phyloP scores from a whole-genome alignment of 139 green algal species.

The Yamagishiella unicocca region DNA sequence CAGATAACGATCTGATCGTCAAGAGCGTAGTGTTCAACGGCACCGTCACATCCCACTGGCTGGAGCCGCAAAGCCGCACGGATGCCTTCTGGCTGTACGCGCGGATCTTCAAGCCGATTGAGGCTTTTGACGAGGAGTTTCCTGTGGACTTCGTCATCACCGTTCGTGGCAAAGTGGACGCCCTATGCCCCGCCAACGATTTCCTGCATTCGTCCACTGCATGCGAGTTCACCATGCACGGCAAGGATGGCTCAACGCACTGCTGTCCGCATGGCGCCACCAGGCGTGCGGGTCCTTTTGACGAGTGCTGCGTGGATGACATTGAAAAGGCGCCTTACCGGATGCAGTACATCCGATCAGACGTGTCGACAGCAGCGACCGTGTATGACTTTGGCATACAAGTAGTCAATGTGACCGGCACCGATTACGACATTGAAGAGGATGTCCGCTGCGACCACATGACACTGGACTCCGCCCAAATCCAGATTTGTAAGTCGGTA shows the following conservation, averaged over 20 bases:
- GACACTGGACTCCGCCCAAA: conserved; percentile 55
- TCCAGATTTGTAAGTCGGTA: conserved; percentile 57
- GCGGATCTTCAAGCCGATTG: conserved; percentile 6
- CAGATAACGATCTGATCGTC: conserved; percentile 54
- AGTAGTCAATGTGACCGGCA: conserved; percentile 19
- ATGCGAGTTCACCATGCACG: conserved; percentile 64
- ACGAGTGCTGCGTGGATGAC: conserved; percentile 62
- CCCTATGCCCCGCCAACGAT: conserved; percentile 49
- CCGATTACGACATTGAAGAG: conserved; percentile 44
- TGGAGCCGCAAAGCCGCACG: conserved; percentile 1
- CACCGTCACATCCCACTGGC: conserved; percentile 12
- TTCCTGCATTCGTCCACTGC: conserved; percentile 45
- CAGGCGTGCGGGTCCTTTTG: not conserved
- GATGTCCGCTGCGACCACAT: conserved; percentile 44
- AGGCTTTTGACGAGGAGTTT: not conserved
- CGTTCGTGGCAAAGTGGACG: conserved; percentile 46
- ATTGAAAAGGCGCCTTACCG: conserved; percentile 54
- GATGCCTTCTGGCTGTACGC: conserved; percentile 55
- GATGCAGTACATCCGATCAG: conserved; percentile 28
- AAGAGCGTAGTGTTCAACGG: conserved; percentile 62
- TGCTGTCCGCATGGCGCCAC: conserved; percentile 62
- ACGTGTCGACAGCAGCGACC: not conserved
- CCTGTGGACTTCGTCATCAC: conserved; percentile 55
- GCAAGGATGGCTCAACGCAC: conserved; percentile 45
- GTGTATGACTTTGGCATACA: conserved; percentile 43